These are phyloP conservation scores for Urochloa ruziziensis DNA, from an alignment of 176 grass and related monocot genomes.

Conservation along the genomic window DNA sequence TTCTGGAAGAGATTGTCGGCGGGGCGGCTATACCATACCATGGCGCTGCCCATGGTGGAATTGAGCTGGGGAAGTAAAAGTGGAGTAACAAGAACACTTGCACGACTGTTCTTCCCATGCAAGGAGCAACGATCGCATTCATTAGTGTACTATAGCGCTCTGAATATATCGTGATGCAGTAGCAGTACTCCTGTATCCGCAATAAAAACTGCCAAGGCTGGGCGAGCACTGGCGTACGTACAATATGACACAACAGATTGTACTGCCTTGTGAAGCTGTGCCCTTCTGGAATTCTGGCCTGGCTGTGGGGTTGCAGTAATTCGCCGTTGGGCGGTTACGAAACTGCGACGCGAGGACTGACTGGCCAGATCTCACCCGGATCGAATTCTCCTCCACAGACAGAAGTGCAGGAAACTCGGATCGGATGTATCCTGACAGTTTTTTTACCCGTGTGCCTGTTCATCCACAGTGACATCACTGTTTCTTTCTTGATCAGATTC, in stretches of 20 bases:
- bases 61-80: neutral
- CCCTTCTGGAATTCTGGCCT: neutral
- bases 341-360: neutral
- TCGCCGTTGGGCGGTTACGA: neutral
- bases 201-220: neutral
- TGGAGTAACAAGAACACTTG: neutral
- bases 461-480: neutral
- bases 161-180: neutral
- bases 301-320: neutral
- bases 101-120: neutral
- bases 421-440: neutral
- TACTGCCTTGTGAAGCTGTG: neutral
- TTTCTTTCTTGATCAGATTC: neutral
- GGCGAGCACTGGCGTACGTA: neutral
- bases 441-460: constrained; percentile 9
- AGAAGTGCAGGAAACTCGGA: neutral
- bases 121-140: neutral
- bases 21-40: neutral
- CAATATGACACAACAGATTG: too few relatives aligned
- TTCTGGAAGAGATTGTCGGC: neutral
- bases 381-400: neutral
- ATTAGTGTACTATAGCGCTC: neutral
- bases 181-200: neutral
- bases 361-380: neutral
- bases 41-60: neutral